Evolutionary conservation across 2,329 filamentous ascomycete species (phyloP).

Genomic region (Nectriaceae sp.): DNA sequence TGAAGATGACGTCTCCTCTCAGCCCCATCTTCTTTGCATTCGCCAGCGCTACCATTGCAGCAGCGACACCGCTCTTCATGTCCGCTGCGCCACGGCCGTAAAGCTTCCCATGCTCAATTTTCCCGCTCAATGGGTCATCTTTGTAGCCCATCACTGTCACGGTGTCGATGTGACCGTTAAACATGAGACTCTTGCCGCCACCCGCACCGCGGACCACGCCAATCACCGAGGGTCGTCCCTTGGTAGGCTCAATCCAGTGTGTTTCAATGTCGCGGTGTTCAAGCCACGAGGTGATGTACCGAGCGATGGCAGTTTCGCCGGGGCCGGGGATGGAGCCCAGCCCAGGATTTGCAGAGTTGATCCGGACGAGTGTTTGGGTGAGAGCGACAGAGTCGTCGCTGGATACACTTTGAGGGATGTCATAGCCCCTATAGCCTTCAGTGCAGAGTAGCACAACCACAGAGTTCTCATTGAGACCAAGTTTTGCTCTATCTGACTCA

Average conservation of each 20-base stretch:
- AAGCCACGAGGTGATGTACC: constrained; percentile 52
- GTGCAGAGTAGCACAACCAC: constrained; percentile 68
- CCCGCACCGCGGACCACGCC: constrained; percentile 49
- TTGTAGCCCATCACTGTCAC: constrained; percentile 51
- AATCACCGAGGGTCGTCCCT: constrained; percentile 52
- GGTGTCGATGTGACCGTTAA: constrained; percentile 57
- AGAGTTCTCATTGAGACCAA: constrained; percentile 47
- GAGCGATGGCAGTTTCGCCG: constrained; percentile 48
- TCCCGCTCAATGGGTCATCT: constrained; percentile 45
- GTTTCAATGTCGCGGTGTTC: constrained; percentile 52
- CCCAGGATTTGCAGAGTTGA: constrained; percentile 51
- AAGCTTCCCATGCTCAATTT: constrained; percentile 39
- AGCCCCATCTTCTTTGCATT: constrained; percentile 39
- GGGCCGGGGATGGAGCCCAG: constrained; percentile 42
- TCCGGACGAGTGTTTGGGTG: constrained; percentile 47
- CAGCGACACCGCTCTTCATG: constrained; percentile 55
- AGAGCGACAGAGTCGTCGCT: constrained; percentile 43
- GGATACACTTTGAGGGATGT: constrained; percentile 42
- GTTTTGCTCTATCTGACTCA: constrained; percentile 31
- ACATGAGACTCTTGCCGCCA: constrained; percentile 49
- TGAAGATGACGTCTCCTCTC: constrained; percentile 52
- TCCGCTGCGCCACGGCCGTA: constrained; percentile 50
- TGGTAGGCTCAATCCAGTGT: constrained; percentile 48
- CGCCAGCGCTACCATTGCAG: constrained; percentile 44
- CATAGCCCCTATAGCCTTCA: constrained; percentile 55